phyloP scores from a whole-genome alignment of 2,329 filamentous ascomycete species.

The Xylariaceae sp. region DNA sequence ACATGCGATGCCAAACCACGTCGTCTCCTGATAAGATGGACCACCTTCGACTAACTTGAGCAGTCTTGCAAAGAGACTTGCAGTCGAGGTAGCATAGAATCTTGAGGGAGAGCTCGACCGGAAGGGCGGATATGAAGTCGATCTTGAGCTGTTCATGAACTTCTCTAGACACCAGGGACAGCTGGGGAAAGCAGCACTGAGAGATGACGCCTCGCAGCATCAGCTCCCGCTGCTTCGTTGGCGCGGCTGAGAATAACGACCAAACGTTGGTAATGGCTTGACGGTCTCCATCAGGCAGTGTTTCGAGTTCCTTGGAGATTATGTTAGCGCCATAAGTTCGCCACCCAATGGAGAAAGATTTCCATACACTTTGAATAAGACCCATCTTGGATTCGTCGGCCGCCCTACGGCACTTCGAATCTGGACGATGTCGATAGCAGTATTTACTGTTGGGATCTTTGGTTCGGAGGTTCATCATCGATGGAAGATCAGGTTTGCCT shows the following conservation, averaged over 20 bases:
- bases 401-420: slow-evolving; percentile 88
- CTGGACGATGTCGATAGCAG: slow-evolving; percentile 92
- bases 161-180: slow-evolving; percentile 86
- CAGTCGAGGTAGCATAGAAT: slow-evolving; percentile 93
- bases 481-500: slow-evolving; percentile 53
- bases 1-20: slow-evolving; percentile 97
- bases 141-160: slow-evolving; percentile 96
- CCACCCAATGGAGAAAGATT: neutral
- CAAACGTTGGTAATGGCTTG: slow-evolving; percentile 96
- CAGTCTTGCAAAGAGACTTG: slow-evolving; percentile 89
- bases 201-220: slow-evolving; percentile 96
- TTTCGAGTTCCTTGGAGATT: slow-evolving; percentile 67
- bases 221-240: slow-evolving; percentile 87
- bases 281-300: slow-evolving; percentile 78
- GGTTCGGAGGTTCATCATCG: slow-evolving; percentile 37
- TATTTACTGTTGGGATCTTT: slow-evolving; percentile 77
- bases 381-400: slow-evolving; percentile 97
- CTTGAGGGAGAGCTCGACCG: slow-evolving; percentile 87
- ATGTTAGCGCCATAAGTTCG: neutral
- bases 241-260: slow-evolving; percentile 95
- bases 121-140: slow-evolving; percentile 87
- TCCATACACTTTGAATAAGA: slow-evolving; percentile 77
- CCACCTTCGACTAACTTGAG: slow-evolving; percentile 90
- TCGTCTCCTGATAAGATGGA: slow-evolving; percentile 90
- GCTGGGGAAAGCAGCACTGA: slow-evolving; percentile 95